Conservation (phyloP, 2,329 filamentous ascomycete genomes). For the Fusarium oligoseptatum region DNA sequence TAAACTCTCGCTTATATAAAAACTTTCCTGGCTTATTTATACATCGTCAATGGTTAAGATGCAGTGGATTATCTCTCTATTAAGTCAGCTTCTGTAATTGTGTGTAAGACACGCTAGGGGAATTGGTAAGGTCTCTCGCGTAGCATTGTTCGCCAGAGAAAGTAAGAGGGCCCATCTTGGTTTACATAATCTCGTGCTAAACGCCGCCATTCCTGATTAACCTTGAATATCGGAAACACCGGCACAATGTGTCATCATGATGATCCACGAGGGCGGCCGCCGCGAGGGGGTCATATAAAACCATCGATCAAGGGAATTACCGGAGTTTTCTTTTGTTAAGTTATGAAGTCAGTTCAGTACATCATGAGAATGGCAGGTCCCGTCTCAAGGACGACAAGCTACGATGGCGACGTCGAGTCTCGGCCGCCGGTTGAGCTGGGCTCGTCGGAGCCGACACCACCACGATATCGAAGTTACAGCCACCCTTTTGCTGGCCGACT, state of each 20-base stretch:
- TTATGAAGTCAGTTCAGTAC: not conserved
- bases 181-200: not conserved
- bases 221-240: not conserved
- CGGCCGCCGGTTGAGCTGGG: not conserved
- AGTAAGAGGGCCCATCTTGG: not conserved
- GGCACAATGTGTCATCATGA: conserved; percentile 2
- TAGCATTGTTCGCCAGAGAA: not conserved
- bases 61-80: not conserved
- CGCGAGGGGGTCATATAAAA: not conserved
- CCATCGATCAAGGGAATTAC: not conserved
- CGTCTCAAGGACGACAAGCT: not conserved
- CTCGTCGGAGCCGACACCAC: not conserved
- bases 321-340: not conserved
- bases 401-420: conserved; percentile 19
- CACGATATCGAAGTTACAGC: conserved; percentile 26
- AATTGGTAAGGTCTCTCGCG: conserved; percentile 9
- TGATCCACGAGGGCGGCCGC: not conserved
- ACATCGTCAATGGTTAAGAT: not conserved
- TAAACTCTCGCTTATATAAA: not conserved
- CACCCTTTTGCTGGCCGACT: conserved; percentile 38
- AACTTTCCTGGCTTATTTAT: not conserved
- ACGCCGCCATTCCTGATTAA: conserved; percentile 5
- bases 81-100: conserved; percentile 30
- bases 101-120: conserved; percentile 27
- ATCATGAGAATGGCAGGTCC: not conserved